phyloP scores from a whole-genome alignment of 2,329 filamentous ascomycete genomes.

The Botrytis squamosa region DNA sequence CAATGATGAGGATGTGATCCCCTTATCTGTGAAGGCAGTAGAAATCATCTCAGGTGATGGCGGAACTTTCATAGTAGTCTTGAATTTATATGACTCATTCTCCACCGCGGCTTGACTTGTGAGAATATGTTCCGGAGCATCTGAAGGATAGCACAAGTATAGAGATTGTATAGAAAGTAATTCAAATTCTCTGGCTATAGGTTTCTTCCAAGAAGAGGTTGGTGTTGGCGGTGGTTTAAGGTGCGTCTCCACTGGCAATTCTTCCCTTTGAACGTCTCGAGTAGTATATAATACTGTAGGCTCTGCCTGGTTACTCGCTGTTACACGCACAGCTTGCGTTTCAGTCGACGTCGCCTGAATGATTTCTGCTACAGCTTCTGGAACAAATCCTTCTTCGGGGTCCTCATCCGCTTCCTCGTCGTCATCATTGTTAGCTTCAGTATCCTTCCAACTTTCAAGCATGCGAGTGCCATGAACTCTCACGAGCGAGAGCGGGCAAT shows the following conservation, averaged over 20 bases:
- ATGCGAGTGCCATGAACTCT: constrained; percentile 91
- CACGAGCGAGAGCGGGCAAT: constrained; percentile 87
- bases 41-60: constrained; percentile 18
- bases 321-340: constrained; percentile 22
- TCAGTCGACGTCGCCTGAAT: constrained; percentile 30
- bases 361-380: constrained; percentile 40
- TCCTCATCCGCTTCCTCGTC: constrained; percentile 38
- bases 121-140: constrained; percentile 16
- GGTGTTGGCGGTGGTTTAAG: not conserved
- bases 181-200: not conserved
- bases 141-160: constrained; percentile 16
- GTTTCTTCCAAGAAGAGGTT: constrained; percentile 13
- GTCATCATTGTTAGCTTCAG: constrained; percentile 67
- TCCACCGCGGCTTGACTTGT: constrained; percentile 9
- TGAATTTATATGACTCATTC: not conserved
- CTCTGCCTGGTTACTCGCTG: not conserved
- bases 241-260: not conserved
- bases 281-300: constrained; percentile 4
- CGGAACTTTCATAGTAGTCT: constrained; percentile 13
- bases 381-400: constrained; percentile 33
- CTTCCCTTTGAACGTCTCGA: not conserved
- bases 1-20: constrained; percentile 15
- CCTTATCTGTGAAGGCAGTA: constrained; percentile 13
- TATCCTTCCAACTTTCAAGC: constrained; percentile 88
- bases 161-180: not conserved